Conservation (phyloP, 768 basidiomycete genomes). For the Auricularia sp. region DNA sequence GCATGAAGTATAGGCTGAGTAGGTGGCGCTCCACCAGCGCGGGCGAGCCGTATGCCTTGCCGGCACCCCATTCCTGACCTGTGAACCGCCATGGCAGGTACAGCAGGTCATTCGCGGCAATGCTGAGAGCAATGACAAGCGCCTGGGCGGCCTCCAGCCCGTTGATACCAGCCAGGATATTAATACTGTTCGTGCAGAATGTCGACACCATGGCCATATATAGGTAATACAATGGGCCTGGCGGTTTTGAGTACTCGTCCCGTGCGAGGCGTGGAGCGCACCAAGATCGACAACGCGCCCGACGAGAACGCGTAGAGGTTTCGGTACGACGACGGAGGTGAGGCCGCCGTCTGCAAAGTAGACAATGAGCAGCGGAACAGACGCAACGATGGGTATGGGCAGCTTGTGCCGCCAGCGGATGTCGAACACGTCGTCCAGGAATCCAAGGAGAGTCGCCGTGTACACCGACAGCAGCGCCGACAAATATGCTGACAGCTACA, state of each 20-base stretch:
- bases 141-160: slow-evolving; percentile 93
- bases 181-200: slow-evolving; percentile 96
- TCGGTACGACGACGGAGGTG: slow-evolving; percentile 86
- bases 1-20: slow-evolving; percentile 96
- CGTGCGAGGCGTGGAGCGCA: slow-evolving; percentile 24
- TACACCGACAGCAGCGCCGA: slow-evolving; percentile 87
- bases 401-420: slow-evolving; percentile 98
- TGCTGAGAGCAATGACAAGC: slow-evolving; percentile 80
- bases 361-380: slow-evolving; percentile 88
- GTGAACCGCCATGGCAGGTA: slow-evolving; percentile 84
- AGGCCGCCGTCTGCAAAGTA: slow-evolving; percentile 93
- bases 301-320: slow-evolving; percentile 63
- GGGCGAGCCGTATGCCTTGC: slow-evolving; percentile 75
- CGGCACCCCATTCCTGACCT: slow-evolving; percentile 72
- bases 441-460: slow-evolving; percentile 88
- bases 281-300: slow-evolving; percentile 82
- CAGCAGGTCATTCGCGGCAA: slow-evolving; percentile 84
- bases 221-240: slow-evolving; percentile 89
- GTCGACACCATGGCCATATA: slow-evolving; percentile 96
- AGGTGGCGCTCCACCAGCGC: slow-evolving; percentile 87
- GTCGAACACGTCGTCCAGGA: slow-evolving; percentile 95
- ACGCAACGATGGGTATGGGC: slow-evolving; percentile 92
- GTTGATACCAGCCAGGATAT: slow-evolving; percentile 96
- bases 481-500: slow-evolving; percentile 80
- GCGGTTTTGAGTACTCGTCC: slow-evolving; percentile 4